Evolutionary conservation across 2,329 filamentous ascomycete species (phyloP).

Genomic region (Diplocarpon mali): DNA sequence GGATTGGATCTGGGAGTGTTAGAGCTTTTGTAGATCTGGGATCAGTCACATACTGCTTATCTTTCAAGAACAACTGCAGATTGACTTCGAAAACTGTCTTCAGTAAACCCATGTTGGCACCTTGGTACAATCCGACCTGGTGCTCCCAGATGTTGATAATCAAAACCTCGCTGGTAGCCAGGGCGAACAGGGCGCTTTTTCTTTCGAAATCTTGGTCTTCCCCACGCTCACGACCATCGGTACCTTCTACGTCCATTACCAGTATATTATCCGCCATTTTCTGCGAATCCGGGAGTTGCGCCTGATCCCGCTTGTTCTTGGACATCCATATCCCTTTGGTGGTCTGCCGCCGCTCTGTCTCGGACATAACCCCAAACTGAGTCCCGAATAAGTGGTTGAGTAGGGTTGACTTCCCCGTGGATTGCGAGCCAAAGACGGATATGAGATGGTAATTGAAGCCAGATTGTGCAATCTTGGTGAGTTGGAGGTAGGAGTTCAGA

Average conservation of each 20-base stretch:
- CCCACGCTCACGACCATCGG: constrained; percentile 87
- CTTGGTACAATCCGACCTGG: constrained; percentile 94
- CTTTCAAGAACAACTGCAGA: constrained; percentile 90
- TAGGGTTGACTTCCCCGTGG: constrained; percentile 93
- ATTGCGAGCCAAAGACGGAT: constrained; percentile 97
- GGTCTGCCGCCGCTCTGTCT: constrained; percentile 85
- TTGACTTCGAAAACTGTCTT: constrained; percentile 99
- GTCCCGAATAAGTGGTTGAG: constrained; percentile 95
- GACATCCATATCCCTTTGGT: constrained; percentile 99
- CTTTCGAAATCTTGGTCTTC: constrained; percentile 99
- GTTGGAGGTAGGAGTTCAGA: constrained; percentile 70
- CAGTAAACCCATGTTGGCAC: constrained; percentile 94
- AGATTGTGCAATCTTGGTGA: constrained; percentile 69
- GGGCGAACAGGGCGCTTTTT: constrained; percentile 92
- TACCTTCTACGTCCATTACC: constrained; percentile 98
- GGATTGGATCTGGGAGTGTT: constrained; percentile 57
- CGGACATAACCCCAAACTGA: constrained; percentile 95
- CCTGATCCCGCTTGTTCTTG: constrained; percentile 68
- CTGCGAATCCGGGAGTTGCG: constrained; percentile 34
- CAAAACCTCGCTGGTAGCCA: constrained; percentile 94
- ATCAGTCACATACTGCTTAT: constrained; percentile 59
- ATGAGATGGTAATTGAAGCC: constrained; percentile 99
- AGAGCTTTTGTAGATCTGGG: constrained; percentile 10
- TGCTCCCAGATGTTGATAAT: constrained; percentile 99
- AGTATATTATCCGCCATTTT: constrained; percentile 94